Conservation (phyloP, 2,329 filamentous ascomycete species). For the Ceratocystis papillata region DNA sequence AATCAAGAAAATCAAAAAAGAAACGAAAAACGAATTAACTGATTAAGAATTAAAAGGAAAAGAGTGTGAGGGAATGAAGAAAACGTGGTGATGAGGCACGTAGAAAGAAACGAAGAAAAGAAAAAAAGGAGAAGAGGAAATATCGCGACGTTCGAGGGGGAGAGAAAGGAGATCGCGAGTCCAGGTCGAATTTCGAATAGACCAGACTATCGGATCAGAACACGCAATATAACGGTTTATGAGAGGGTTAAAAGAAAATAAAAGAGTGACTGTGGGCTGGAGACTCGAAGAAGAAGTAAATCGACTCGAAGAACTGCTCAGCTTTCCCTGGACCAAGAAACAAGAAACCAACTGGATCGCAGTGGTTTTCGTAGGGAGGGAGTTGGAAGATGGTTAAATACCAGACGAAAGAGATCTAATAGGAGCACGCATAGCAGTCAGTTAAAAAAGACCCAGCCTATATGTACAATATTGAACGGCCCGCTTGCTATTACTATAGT, state of each 20-base stretch:
- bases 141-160: too few species aligned
- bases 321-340: slow-evolving; percentile 24
- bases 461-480: not conserved
- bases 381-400: slow-evolving; percentile 25
- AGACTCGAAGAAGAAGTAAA: slow-evolving; percentile 24
- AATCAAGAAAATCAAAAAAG: slow-evolving; percentile 12
- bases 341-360: slow-evolving; percentile 22
- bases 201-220: too few species aligned
- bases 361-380: slow-evolving; percentile 24
- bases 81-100: not conserved
- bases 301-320: slow-evolving; percentile 24
- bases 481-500: slow-evolving; percentile 8
- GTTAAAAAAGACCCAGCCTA: not conserved
- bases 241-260: slow-evolving; percentile 16
- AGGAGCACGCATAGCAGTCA: slow-evolving; percentile 23
- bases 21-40: slow-evolving; percentile 19
- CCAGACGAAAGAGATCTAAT: slow-evolving; percentile 23
- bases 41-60: slow-evolving; percentile 25
- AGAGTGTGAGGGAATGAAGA: slow-evolving; percentile 21
- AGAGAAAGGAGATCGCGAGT: too few species aligned
- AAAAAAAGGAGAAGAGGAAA: slow-evolving; percentile 9
- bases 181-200: too few species aligned
- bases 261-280: slow-evolving; percentile 24
- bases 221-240: not conserved
- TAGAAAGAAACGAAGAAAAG: slow-evolving; percentile 15